A percentile compares a stretch with the other conserved stretches of the same genome.
Evolutionary conservation across 805 yeast species (phyloP).

Genomic region (Kuraishia floccosa): DNA sequence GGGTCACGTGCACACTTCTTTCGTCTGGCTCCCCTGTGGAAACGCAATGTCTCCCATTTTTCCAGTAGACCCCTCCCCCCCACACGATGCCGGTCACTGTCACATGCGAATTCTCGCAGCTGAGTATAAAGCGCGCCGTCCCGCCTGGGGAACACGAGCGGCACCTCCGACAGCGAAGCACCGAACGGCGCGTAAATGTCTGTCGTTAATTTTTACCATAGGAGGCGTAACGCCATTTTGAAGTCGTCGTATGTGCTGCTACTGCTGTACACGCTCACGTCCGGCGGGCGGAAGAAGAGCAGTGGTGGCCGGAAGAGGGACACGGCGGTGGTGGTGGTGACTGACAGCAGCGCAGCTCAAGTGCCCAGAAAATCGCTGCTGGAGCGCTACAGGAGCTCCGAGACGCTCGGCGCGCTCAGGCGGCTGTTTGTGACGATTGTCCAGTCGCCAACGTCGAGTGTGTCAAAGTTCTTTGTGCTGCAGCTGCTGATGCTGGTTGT

Average conservation of each 20-base stretch:
- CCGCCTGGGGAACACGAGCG: too few relatives aligned
- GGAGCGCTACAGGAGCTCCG: not conserved
- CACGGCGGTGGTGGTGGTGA: not conserved
- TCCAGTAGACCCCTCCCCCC: too few relatives aligned
- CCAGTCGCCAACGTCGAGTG: not conserved
- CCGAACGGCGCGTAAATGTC: too few relatives aligned
- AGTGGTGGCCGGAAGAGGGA: not conserved
- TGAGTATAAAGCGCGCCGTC: too few relatives aligned
- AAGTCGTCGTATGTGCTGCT: constrained; percentile 2
- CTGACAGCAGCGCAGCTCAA: too few relatives aligned
- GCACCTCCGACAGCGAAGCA: too few relatives aligned
- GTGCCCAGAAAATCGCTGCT: not conserved
- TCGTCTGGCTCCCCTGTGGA: too few relatives aligned
- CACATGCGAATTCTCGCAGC: too few relatives aligned
- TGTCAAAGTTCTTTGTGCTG: constrained; percentile 17
- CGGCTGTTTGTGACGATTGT: not conserved
- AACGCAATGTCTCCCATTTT: too few relatives aligned
- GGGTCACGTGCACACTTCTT: too few relatives aligned
- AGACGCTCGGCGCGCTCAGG: not conserved
- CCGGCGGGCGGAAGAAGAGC: not conserved
- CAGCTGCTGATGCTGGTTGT: constrained; percentile 52
- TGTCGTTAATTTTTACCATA: constrained; percentile 1
- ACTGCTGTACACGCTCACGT: not conserved
- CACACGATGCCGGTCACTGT: too few relatives aligned
- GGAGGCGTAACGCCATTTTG: constrained; percentile 2